Base-by-base conservation (phyloP, 345 rosid genomes). In the Acer saccharum region DNA sequence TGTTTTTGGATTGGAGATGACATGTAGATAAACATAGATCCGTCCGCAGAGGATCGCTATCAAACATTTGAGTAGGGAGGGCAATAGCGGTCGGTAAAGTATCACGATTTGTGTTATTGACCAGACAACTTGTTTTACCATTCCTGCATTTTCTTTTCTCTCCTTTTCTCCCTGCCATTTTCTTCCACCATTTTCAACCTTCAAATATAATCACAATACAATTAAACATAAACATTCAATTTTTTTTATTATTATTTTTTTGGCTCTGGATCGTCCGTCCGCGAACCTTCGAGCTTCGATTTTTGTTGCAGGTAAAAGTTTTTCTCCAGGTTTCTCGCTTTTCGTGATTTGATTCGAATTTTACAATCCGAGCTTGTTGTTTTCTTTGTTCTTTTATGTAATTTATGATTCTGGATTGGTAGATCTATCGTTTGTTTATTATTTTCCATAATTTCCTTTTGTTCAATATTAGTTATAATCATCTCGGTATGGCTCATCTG, bases 41-140 rank as follows among this genome's bases (percentile, higher is more conserved):
- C 11, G 10, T 17, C 46, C 46, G 70, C 64, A 73, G 61, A 17
- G 16, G 75, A 81, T 73, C 18, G 4, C 43, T 10, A 25, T 81
- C 67, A 16, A 52, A 58, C 71, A 66, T 68, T 72, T 65, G 75
- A 62, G 76, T 41, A 58, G 66, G 54, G 74, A 60, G 67, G 46
- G 71, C 6, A 52, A 74, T 17, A 29, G 72, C 9, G 84, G 86
- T 71, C 67, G 85, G 79, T 81, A 65, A 74, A 43, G 83, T 71
- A 72, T 86, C 83, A 63, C 69, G 80, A 62, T 70, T 10, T 35
- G 70, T 60, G 69, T 67, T 75, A 41, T 81, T 76, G 87, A 82
- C 84, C 83, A 77, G 27, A 17, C 82, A 82, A 61, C 85, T 11
- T 72, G 75, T 14, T 4, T 17, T 52, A 35, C 54, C 21, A 3